Base-by-base conservation (phyloP, 768 basidiomycete species). In the Rhizopogon rudus region DNA sequence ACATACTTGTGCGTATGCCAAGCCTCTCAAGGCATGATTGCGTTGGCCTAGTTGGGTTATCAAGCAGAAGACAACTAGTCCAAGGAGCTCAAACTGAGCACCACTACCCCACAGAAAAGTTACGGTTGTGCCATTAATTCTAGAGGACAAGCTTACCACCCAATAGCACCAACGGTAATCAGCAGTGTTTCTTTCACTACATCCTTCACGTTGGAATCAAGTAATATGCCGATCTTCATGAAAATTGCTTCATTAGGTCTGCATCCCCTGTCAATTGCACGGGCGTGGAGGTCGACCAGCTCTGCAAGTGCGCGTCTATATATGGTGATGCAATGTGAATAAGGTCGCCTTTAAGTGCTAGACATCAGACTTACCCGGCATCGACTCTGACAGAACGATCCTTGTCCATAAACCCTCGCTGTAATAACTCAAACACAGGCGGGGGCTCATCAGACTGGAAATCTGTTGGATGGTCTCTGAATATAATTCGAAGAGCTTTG, bases 11-110 rank as follows among this genome's bases (percentile, higher is more conserved):
- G 79, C 78, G 59, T 79, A 81, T 1, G 88, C 88, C 14, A 77
- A 75, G 22, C 86, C 87, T 67, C 81, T 87, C 31, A 94, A 60
- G 5, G 88, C 77, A 2, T 83, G 81, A 59, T 90, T 93, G 35
- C 74, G 67, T 56, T 83, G 77, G 1, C 83, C 88, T 6, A 93
- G 71, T 52, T 87, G 86, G 3, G 80, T 77, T 17, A 91, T 77
- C 3, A 93, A 68, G 49, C 84, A 77, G 53, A 76, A 81, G 3
- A 91, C 63, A 10, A 79, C 79, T 54, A 81, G 81, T 17, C 82
- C 79, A 20, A 91, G 69, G 29, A 86, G 65, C 44, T 83, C 79
- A 4, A 65, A 56, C 51, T 82, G 77, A 17, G 76, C 67, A 9
- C 76, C 71, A 51, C 86, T 87, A 52, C 10, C 41, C 2, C 9